These are phyloP conservation scores for Citrus cavaleriei DNA, from an alignment of 345 rosid genomes.

Conservation along the genomic window DNA sequence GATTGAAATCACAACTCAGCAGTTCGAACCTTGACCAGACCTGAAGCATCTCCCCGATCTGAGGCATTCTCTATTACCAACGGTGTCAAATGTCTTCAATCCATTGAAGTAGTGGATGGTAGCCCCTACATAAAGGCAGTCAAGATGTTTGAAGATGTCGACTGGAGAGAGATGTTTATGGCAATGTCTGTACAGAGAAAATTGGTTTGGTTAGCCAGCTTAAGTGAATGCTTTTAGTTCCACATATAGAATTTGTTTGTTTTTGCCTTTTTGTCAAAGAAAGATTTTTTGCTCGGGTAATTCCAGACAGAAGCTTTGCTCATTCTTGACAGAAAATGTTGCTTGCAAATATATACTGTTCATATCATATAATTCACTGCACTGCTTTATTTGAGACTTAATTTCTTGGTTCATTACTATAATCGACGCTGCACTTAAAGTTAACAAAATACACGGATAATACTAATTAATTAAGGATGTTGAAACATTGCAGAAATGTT, in stretches of 20 bases:
- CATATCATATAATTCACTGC: neutral
- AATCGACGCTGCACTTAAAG: neutral
- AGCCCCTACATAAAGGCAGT: conserved; percentile 6
- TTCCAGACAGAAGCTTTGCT: neutral
- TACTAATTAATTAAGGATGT: no score
- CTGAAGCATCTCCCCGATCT: neutral
- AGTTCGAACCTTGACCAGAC: neutral
- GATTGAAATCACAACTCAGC: neutral
- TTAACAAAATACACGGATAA: no score
- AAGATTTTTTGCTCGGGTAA: neutral
- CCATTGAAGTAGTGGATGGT: conserved; percentile 5
- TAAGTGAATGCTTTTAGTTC: neutral
- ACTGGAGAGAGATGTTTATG: conserved; percentile 2
- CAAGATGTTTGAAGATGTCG: conserved; percentile 6
- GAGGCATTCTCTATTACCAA: conserved; percentile 6
- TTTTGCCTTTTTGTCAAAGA: neutral
- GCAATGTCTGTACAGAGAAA: conserved; percentile 9
- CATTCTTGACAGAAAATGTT: neutral
- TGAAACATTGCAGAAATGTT: no score
- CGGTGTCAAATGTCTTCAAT: conserved; percentile 1
- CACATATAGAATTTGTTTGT: neutral
- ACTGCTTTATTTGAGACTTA: neutral
- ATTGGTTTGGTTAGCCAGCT: conserved; percentile 8
- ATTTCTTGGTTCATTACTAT: neutral
- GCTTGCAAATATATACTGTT: neutral